A percentile compares a stretch with the other conserved stretches of the same genome.
phyloP scores from a whole-genome alignment of 495 filamentous ascomycete genomes.

The Xanthoparmelia taractica region DNA sequence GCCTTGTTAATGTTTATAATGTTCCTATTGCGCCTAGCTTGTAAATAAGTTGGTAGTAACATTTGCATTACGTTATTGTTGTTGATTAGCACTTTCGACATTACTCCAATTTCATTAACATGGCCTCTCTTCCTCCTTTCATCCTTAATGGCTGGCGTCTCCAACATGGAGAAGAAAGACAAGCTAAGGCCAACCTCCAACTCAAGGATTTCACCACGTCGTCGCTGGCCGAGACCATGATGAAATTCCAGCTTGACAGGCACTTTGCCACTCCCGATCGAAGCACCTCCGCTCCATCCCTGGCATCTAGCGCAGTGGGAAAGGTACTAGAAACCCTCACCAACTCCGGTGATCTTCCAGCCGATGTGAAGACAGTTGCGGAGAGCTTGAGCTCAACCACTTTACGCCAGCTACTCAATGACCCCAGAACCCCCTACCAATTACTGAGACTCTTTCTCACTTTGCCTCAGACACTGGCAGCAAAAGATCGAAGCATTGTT shows the following conservation, averaged over 20 bases:
- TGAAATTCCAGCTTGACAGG: slow-evolving; percentile 20
- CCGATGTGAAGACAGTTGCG: slow-evolving; percentile 20
- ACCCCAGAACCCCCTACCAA: slow-evolving; percentile 24
- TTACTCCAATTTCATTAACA: background rate
- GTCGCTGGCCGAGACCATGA: slow-evolving; percentile 19
- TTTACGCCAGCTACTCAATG: slow-evolving; percentile 20
- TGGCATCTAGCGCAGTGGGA: slow-evolving; percentile 15
- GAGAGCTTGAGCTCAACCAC: slow-evolving; percentile 19
- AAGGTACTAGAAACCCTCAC: slow-evolving; percentile 20
- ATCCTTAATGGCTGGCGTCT: slow-evolving; percentile 19
- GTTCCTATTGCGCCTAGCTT: background rate
- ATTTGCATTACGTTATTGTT: too few relatives aligned
- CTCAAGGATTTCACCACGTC: slow-evolving; percentile 17
- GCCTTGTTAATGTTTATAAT: background rate
- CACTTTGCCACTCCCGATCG: slow-evolving; percentile 12
- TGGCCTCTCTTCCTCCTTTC: slow-evolving; percentile 17
- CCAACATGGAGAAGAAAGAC: slow-evolving; percentile 6
- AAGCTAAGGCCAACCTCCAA: background rate
- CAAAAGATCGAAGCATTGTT: slow-evolving; percentile 8
- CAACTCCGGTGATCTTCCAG: slow-evolving; percentile 18
- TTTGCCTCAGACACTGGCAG: background rate
- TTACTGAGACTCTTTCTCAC: slow-evolving; percentile 20
- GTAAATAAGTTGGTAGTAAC: too few relatives aligned
- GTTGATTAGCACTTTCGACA: too few relatives aligned
- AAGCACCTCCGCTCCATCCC: slow-evolving; percentile 7